Evolutionary conservation across 2,329 filamentous ascomycete species (phyloP).

Genomic region (Colletotrichum lindemuthianum): DNA sequence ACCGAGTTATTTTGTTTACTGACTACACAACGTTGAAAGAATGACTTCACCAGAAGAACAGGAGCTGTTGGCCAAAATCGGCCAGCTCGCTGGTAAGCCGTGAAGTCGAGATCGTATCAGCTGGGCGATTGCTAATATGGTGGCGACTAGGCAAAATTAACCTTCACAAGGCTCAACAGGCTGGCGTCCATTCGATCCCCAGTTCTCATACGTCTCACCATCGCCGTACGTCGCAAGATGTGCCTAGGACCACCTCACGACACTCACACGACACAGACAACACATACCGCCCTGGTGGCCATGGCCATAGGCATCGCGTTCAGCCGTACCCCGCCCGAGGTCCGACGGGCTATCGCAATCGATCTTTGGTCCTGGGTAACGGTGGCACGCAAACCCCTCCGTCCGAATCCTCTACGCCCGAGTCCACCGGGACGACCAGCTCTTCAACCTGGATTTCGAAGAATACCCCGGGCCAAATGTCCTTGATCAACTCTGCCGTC

Average conservation of each 20-base stretch:
- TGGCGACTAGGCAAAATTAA: constrained; percentile 76
- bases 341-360: constrained; percentile 45
- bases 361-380: constrained; percentile 72
- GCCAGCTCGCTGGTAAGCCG: constrained; percentile 58
- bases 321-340: constrained; percentile 47
- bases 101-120: constrained; percentile 17
- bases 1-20: too few species aligned
- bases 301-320: constrained; percentile 36
- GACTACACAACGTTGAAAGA: not conserved
- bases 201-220: constrained; percentile 43
- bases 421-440: constrained; percentile 45
- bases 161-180: constrained; percentile 75
- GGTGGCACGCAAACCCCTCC: constrained; percentile 40
- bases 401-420: constrained; percentile 38
- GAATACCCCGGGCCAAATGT: constrained; percentile 76
- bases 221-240: constrained; percentile 47
- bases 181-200: constrained; percentile 48
- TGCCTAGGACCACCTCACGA: not conserved
- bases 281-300: constrained; percentile 44
- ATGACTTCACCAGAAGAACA: constrained; percentile 56
- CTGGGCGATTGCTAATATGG: constrained; percentile 4
- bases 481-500: constrained; percentile 83
- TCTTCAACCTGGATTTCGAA: constrained; percentile 73
- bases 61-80: constrained; percentile 64
- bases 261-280: constrained; percentile 42